phyloP scores from a whole-genome alignment of 306 rosid species.

The Senna tora region DNA sequence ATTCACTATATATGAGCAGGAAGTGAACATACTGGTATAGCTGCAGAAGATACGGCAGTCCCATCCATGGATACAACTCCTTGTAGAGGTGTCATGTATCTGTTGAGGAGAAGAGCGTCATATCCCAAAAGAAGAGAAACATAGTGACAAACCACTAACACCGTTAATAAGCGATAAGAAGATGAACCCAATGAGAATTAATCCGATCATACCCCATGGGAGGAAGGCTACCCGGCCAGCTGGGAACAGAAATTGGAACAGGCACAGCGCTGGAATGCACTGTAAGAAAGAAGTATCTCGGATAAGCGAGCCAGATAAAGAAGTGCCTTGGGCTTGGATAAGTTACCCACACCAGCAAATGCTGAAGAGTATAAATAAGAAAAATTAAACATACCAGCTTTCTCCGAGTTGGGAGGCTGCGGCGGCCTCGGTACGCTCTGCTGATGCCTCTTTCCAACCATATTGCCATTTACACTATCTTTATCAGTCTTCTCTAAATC shows the following conservation, averaged over 20 bases:
- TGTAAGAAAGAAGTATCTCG: conserved; percentile 32
- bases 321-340: conserved; percentile 10
- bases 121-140: conserved; percentile 33
- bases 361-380: neutral
- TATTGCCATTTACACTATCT: conserved; percentile 31
- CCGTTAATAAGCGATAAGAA: conserved; percentile 17
- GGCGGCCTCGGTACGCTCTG: conserved; percentile 50
- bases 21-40: conserved; percentile 59
- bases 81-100: conserved; percentile 89
- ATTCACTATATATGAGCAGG: neutral
- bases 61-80: conserved; percentile 88
- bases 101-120: conserved; percentile 57
- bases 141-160: neutral
- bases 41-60: conserved; percentile 67
- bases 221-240: conserved; percentile 91
- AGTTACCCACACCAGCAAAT: conserved; percentile 22
- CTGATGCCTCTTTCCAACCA: conserved; percentile 50
- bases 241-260: conserved; percentile 73
- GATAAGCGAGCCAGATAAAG: conserved; percentile 31
- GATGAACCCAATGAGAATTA: conserved; percentile 28
- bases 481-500: conserved; percentile 73
- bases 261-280: conserved; percentile 71
- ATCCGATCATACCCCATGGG: conserved; percentile 74
- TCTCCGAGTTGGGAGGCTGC: conserved; percentile 54
- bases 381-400: conserved; percentile 53